Conservation (phyloP, 225 moss, liverwort and hornwort genomes). For the Thuidium tamariscinum region DNA sequence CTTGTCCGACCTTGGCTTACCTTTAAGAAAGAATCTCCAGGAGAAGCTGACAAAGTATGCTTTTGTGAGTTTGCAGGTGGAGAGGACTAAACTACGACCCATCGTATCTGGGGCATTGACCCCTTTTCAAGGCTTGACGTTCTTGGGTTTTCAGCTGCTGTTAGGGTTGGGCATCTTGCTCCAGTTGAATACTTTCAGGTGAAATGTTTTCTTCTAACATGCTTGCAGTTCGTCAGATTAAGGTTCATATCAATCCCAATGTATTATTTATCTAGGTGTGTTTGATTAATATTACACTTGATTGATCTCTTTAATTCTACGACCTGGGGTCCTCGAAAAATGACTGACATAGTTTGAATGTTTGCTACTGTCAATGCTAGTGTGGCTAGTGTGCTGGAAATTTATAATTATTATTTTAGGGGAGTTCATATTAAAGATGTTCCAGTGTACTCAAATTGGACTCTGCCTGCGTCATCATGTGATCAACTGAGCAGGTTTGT, state of each 20-base stretch:
- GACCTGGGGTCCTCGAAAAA: not conserved
- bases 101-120: conserved; percentile 75
- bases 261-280: not conserved
- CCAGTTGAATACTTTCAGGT: conserved; percentile 92
- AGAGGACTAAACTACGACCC: conserved; percentile 75
- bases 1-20: not conserved
- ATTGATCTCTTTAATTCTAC: not conserved
- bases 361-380: not conserved
- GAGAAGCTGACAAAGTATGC: not conserved
- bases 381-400: not conserved
- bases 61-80: conserved; percentile 45
- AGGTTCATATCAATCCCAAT: not conserved
- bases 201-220: not conserved
- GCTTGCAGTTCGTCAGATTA: not conserved
- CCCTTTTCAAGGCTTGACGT: conserved; percentile 72
- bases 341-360: not conserved
- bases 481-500: not conserved
- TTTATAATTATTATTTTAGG: not conserved
- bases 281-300: not conserved
- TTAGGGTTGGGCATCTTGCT: conserved; percentile 78
- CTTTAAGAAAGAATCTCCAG: not conserved
- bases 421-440: not conserved
- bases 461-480: not conserved
- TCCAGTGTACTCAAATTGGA: not conserved
- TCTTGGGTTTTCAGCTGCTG: conserved; percentile 75